Base-by-base conservation (phyloP, 2,329 filamentous ascomycete species). In the Talaromyces sp. region DNA sequence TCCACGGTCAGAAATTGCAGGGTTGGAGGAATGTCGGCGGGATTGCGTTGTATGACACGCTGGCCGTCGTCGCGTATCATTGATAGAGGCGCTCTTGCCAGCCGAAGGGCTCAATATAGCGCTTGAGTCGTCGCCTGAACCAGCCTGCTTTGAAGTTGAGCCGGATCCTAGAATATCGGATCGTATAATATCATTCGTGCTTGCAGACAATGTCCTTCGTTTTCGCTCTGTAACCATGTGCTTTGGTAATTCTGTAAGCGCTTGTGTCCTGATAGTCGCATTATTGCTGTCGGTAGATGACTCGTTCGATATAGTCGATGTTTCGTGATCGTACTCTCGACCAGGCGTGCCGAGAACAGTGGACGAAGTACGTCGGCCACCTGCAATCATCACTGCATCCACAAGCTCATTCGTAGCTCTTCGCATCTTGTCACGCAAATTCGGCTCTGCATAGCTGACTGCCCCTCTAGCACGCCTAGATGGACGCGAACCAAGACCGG, bases 401-500 rank as follows among this genome's bases (percentile, higher is more conserved):
- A 88, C 84, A 9, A 93, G 76, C 66, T 91, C 86, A 71, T 91
- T 91, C 1, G 88, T 90, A 23, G 91, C 90, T 64, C 91, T 84
- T 63, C 91, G 84, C 90, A 95, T 93, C 77, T 95, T 95, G 71
- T 88, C 89, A 65, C 89, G 84, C 46, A 95, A 80, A 69, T 90
- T 93, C 1, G 91, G 91, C 73, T 93, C 90, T 11, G 90, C 89
- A 73, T 95, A 95, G 78, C 89, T 93, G 65, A 95, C 84, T 57
- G 86, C 82, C 11, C 85, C 79, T 69, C 88, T 82, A 55, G 86
- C 85, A 66, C 91, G 84, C 67, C 91, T 82, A 68, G 87, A 88
- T 23, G 85, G 84, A 50, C 91, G 83, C 31, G 84, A 81, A 31
- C 58, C 25, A 40, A 59, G 60, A 18, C 58, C 54, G 18, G 52